These are phyloP conservation scores for Talaromyces sp. DNA, from an alignment of 2,329 filamentous ascomycete species.

Conservation along the genomic window DNA sequence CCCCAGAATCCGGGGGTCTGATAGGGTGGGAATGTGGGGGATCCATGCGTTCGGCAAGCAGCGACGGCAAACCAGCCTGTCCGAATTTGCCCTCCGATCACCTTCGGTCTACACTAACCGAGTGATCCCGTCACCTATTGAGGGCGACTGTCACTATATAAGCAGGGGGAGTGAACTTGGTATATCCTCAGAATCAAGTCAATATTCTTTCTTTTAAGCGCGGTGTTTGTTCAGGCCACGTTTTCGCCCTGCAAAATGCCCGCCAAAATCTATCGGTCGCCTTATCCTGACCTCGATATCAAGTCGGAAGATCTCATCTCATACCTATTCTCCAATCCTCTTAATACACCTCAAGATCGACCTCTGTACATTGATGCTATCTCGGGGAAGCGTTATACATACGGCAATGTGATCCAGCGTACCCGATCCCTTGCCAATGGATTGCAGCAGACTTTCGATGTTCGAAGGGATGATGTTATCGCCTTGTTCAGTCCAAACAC, in stretches of 20 bases:
- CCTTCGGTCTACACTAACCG: neutral
- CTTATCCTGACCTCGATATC: constrained; percentile 20
- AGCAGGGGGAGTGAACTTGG: neutral
- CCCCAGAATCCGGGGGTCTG: constrained; percentile 1
- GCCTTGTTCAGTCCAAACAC: constrained; percentile 24
- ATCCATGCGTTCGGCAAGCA: neutral
- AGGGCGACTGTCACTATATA: neutral
- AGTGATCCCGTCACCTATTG: neutral
- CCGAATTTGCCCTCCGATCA: neutral
- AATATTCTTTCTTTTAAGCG: neutral
- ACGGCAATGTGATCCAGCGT: constrained; percentile 18
- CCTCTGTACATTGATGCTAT: constrained; percentile 18
- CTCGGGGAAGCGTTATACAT: constrained; percentile 20
- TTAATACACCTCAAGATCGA: constrained; percentile 15
- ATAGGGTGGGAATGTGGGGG: neutral
- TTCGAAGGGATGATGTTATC: constrained; percentile 18
- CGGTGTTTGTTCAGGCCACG: neutral
- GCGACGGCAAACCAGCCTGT: constrained; percentile 2
- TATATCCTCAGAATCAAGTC: neutral
- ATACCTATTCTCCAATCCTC: constrained; percentile 24
- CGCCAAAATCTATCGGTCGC: constrained; percentile 18
- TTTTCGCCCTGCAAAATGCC: constrained; percentile 14
- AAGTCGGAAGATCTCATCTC: constrained; percentile 21
- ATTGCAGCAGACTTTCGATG: constrained; percentile 17
- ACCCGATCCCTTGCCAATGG: constrained; percentile 20